These are phyloP conservation scores for Aristolochia fimbriata DNA, from an alignment of 164 flowering plant genomes.

Conservation along the genomic window DNA sequence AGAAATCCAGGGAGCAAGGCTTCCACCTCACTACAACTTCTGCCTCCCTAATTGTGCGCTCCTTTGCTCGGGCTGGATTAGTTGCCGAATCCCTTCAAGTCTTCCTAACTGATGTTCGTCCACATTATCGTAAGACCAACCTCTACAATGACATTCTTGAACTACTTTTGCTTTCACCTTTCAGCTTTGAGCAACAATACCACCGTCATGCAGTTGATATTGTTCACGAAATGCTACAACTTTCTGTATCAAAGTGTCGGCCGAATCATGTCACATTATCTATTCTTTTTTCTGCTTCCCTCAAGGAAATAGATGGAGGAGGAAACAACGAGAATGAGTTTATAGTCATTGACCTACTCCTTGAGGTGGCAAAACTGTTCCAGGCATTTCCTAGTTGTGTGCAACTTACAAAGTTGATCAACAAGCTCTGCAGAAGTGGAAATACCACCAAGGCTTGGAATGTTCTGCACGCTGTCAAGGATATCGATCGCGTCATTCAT, in stretches of 20 bases:
- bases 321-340: slow-evolving; percentile 14
- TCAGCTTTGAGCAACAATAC: slow-evolving; percentile 1
- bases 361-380: slow-evolving; percentile 22
- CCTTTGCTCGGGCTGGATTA: slow-evolving; percentile 30
- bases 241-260: slow-evolving; percentile 11
- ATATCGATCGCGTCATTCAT: slow-evolving; percentile 25
- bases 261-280: slow-evolving; percentile 35
- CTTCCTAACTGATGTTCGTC: slow-evolving; percentile 25
- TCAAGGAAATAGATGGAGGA: slow-evolving; percentile 24
- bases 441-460: slow-evolving; percentile 42
- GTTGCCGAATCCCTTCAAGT: slow-evolving; percentile 28
- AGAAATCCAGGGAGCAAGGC: slow-evolving; percentile 21
- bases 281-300: slow-evolving; percentile 31
- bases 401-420: slow-evolving; percentile 36
- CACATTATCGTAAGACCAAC: slow-evolving; percentile 18
- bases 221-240: slow-evolving; percentile 53
- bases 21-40: slow-evolving; percentile 29
- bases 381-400: slow-evolving; percentile 29
- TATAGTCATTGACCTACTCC: slow-evolving; percentile 15
- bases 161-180: slow-evolving; percentile 19
- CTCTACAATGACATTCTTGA: slow-evolving; percentile 33
- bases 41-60: slow-evolving; percentile 26
- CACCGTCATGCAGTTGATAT: slow-evolving; percentile 27
- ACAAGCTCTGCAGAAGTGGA: slow-evolving; percentile 32
- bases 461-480: slow-evolving; percentile 32